phyloP scores from a whole-genome alignment of 345 rosid genomes.

The Trapa incisa region DNA sequence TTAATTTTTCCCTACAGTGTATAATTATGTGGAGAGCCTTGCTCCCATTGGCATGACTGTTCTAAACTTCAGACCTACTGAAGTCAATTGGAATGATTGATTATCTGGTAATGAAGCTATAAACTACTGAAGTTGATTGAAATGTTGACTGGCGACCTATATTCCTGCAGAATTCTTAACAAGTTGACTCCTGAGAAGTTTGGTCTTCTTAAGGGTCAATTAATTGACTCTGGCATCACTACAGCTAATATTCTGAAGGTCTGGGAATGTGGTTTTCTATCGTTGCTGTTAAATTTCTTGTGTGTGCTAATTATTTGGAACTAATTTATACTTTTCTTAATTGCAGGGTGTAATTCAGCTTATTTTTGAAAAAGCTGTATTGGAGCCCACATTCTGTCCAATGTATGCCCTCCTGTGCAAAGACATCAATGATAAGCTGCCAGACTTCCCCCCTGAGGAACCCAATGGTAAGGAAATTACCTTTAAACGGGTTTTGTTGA shows the following conservation, averaged over 20 bases:
- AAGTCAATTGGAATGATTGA: background rate
- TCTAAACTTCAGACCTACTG: too few relatives aligned
- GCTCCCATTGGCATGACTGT: background rate
- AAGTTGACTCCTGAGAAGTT: constrained; percentile 93
- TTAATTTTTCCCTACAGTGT: background rate
- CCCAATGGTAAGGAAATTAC: constrained; percentile 76
- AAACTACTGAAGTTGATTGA: background rate
- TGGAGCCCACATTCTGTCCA: constrained; percentile 88
- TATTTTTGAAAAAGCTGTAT: constrained; percentile 84
- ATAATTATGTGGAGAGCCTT: background rate
- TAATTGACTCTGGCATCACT: constrained; percentile 86
- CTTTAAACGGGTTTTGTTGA: constrained; percentile 73
- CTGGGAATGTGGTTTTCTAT: background rate
- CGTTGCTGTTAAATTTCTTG: background rate
- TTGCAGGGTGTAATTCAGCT: constrained; percentile 76
- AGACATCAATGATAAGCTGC: constrained; percentile 71
- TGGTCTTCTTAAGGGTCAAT: constrained; percentile 85
- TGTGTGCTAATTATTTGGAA: background rate
- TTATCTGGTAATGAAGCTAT: background rate
- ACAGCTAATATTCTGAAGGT: constrained; percentile 80
- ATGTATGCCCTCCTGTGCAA: constrained; percentile 85
- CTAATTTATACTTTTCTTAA: background rate
- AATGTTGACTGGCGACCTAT: background rate
- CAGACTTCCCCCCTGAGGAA: constrained; percentile 82
- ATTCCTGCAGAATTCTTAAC: constrained; percentile 60